Evolutionary conservation across 2,329 filamentous ascomycete genomes (phyloP).

Genomic region (Erysiphe pulchra): DNA sequence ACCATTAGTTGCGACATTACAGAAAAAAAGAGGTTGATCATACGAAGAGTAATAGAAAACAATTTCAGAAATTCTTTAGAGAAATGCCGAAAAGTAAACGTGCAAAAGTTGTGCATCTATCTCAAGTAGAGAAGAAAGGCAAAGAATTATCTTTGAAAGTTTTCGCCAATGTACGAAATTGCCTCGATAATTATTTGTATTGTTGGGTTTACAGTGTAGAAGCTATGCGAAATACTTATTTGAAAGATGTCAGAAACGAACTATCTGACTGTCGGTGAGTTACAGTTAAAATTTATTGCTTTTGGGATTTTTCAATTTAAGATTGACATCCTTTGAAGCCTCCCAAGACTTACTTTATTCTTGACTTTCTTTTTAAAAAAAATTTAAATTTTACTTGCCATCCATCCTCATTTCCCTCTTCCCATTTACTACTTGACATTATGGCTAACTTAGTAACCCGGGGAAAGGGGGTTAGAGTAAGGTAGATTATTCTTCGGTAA

Average conservation of each 20-base stretch:
- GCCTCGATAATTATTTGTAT: constrained; percentile 63
- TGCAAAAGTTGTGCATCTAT: constrained; percentile 66
- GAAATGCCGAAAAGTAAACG: constrained; percentile 92
- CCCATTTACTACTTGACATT: no score
- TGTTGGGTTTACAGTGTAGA: constrained; percentile 85
- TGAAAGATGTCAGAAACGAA: constrained; percentile 72
- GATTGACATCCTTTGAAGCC: background rate
- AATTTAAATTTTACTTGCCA: no score
- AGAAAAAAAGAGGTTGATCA: no score
- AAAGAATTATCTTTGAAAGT: constrained; percentile 73
- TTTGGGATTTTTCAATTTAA: background rate
- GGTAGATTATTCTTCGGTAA: constrained; percentile 93
- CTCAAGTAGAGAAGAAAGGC: constrained; percentile 76
- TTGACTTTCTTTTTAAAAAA: no score
- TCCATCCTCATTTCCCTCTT: no score
- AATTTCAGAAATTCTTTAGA: background rate
- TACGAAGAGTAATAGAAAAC: background rate
- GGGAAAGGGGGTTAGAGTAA: background rate
- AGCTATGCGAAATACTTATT: constrained; percentile 94
- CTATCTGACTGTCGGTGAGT: constrained; percentile 60
- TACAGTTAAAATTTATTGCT: background rate
- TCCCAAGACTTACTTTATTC: background rate
- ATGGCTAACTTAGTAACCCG: no score
- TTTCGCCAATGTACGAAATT: constrained; percentile 68
- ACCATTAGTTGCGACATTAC: no score